These are phyloP conservation scores for Proliferodiscus dingleyae DNA, from an alignment of 2,329 filamentous ascomycete species.

Conservation along the genomic window DNA sequence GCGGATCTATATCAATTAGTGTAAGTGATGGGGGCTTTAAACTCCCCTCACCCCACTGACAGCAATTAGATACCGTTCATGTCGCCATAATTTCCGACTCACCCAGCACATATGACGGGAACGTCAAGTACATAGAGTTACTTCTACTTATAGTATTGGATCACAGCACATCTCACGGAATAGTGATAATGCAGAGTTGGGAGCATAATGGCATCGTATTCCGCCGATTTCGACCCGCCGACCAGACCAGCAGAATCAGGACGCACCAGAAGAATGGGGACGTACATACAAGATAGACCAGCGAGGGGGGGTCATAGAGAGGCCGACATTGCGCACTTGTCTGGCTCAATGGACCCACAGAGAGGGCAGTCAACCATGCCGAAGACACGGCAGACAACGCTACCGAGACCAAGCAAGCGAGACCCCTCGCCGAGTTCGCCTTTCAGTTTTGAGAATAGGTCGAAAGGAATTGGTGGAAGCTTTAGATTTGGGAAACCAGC, in stretches of 20 bases:
- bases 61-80: constrained; percentile 14
- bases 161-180: constrained; percentile 13
- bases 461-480: constrained; percentile 11
- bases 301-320: constrained; percentile 29
- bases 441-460: constrained; percentile 15
- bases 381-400: constrained; percentile 15
- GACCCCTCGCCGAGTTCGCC: constrained; percentile 18
- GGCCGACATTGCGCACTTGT: constrained; percentile 39
- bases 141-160: constrained; percentile 23
- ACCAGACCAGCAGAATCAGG: constrained; percentile 36
- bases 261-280: constrained; percentile 27
- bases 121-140: constrained; percentile 20
- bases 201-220: constrained; percentile 40
- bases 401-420: constrained; percentile 21
- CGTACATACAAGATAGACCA: constrained; percentile 18
- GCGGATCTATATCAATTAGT: constrained; percentile 12
- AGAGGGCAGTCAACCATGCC: constrained; percentile 10
- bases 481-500: constrained; percentile 24
- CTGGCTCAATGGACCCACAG: constrained; percentile 20
- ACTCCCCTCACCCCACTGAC: constrained; percentile 10
- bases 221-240: constrained; percentile 38
- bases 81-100: constrained; percentile 10
- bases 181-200: constrained; percentile 21
- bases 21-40: constrained; percentile 12
- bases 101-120: constrained; percentile 13